Conservation (phyloP, 2,329 filamentous ascomycete species). For the Furcasterigmium furcatum region DNA sequence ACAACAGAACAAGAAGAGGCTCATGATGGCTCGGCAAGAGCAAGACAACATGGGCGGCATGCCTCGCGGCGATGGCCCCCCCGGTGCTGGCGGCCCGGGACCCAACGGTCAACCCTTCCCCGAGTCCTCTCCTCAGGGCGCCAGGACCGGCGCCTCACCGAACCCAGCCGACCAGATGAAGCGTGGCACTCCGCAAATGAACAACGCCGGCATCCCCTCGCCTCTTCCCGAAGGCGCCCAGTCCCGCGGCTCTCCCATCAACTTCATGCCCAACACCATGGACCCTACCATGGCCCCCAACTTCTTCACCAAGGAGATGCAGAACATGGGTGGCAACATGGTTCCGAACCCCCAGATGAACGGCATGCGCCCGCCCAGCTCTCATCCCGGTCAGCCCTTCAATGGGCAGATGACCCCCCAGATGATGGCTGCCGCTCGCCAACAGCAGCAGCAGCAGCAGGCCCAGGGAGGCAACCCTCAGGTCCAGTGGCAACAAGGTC, state of each 20-base stretch:
- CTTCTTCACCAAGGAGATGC: conserved; percentile 53
- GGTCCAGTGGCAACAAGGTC: conserved; percentile 45
- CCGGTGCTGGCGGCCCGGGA: conserved; percentile 50
- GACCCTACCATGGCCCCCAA: conserved; percentile 58
- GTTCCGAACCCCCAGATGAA: conserved; percentile 54
- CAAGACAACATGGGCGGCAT: conserved; percentile 60
- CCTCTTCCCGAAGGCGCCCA: conserved; percentile 66
- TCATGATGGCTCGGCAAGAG: conserved; percentile 79
- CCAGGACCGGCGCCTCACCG: conserved; percentile 68
- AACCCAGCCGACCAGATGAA: conserved; percentile 79
- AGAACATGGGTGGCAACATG: conserved; percentile 52
- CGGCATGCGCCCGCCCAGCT: conserved; percentile 66
- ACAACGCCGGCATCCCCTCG: conserved; percentile 65
- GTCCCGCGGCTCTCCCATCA: conserved; percentile 62
- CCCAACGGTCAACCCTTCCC: conserved; percentile 63
- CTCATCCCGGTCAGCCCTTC: conserved; percentile 58
- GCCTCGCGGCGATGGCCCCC: conserved; percentile 48
- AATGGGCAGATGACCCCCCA: conserved; percentile 56
- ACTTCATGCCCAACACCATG: conserved; percentile 61
- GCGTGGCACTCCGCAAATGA: conserved; percentile 72
- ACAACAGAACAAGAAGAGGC: conserved; percentile 82
- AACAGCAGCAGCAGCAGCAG: conserved; percentile 28
- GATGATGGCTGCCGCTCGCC: conserved; percentile 54
- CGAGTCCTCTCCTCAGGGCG: conserved; percentile 67
- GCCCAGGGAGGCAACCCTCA: conserved; percentile 31